Evolutionary conservation across 495 filamentous ascomycete genomes (phyloP).

Genomic region (Annulohypoxylon bovei): DNA sequence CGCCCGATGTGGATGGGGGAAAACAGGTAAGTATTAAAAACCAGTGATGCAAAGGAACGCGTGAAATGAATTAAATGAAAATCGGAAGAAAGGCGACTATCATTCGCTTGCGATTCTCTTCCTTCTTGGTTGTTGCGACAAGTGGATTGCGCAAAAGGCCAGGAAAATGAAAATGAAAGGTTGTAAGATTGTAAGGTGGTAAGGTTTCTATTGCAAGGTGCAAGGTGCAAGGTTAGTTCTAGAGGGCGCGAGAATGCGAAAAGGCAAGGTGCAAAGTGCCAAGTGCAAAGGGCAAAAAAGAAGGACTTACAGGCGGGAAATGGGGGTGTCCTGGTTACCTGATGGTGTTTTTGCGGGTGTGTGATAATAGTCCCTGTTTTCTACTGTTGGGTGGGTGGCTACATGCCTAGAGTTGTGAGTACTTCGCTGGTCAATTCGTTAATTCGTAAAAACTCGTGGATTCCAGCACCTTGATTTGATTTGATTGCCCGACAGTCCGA

Average conservation of each 20-base stretch:
- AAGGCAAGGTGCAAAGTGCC: slow-evolving; percentile 9
- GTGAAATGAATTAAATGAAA: slow-evolving; percentile 36
- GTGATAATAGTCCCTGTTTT: slow-evolving; percentile 24
- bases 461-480: slow-evolving; percentile 7
- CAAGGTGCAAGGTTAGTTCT: slow-evolving; percentile 14
- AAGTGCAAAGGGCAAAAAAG: neutral
- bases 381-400: slow-evolving; percentile 24
- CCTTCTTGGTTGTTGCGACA: slow-evolving; percentile 35
- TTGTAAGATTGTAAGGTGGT: slow-evolving; percentile 13
- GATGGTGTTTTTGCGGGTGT: slow-evolving; percentile 4
- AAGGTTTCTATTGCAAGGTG: slow-evolving; percentile 7
- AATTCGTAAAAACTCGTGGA: slow-evolving; percentile 4
- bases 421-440: neutral
- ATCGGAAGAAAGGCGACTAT: slow-evolving; percentile 34
- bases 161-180: slow-evolving; percentile 28
- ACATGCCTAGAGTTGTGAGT: slow-evolving; percentile 23
- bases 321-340: slow-evolving; percentile 22
- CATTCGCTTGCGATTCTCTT: slow-evolving; percentile 32
- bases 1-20: slow-evolving; percentile 29
- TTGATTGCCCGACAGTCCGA: slow-evolving; percentile 34
- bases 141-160: slow-evolving; percentile 20
- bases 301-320: slow-evolving; percentile 16
- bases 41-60: slow-evolving; percentile 35
- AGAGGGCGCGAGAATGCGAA: slow-evolving; percentile 30
- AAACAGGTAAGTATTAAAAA: slow-evolving; percentile 43